Percentiles rank a stretch among this genome's conserved stretches.
Conservation (phyloP, 164 flowering plant genomes). For the Aristolochia fimbriata region DNA sequence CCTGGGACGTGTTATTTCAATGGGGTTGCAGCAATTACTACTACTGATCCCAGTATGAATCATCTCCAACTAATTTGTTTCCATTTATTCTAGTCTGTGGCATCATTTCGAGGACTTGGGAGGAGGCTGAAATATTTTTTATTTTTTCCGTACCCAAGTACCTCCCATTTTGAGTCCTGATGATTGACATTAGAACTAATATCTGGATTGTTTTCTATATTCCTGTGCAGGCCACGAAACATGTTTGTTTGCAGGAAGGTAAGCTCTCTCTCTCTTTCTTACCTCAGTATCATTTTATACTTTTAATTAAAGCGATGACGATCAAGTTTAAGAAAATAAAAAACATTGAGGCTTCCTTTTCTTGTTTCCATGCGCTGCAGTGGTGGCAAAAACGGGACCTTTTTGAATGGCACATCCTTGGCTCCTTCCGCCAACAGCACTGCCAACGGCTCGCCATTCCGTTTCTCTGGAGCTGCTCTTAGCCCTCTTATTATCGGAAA, state of each 20-base stretch:
- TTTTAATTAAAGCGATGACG: neutral
- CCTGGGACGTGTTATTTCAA: conserved; percentile 72
- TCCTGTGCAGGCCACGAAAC: conserved; percentile 64
- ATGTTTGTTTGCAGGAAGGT: conserved; percentile 78
- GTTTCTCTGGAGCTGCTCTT: conserved; percentile 7
- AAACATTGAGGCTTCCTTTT: neutral
- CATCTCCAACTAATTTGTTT: neutral
- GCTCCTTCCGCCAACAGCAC: conserved; percentile 70
- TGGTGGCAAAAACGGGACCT: conserved; percentile 45
- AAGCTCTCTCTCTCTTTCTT: neutral
- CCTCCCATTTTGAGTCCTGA: too few species aligned
- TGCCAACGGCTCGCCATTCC: conserved; percentile 18
- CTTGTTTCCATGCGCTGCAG: conserved; percentile 24
- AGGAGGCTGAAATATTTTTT: neutral
- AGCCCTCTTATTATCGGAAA: conserved; percentile 17
- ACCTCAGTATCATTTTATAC: neutral
- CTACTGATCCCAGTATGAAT: conserved; percentile 76
- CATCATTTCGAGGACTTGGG: neutral
- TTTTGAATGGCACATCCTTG: conserved; percentile 35
- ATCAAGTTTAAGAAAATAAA: neutral
- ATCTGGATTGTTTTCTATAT: neutral
- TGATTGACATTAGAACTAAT: too few species aligned
- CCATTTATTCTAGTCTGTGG: neutral
- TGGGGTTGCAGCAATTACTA: conserved; percentile 74
- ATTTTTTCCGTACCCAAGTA: too few species aligned